Conservation (phyloP, 2,329 filamentous ascomycete species). For the Didymella pomorum region DNA sequence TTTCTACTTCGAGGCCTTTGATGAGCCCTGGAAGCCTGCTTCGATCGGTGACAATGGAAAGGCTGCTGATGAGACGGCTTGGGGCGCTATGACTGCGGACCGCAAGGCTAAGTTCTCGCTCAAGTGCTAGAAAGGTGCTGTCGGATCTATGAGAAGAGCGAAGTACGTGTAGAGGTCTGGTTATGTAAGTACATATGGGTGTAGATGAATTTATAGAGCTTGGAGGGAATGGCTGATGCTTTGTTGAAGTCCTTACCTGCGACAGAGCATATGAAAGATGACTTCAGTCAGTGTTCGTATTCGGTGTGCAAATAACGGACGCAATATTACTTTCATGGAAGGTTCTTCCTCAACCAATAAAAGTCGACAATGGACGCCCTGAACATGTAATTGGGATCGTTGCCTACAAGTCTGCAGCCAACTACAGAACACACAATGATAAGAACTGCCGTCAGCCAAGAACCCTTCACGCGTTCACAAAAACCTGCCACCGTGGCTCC, state of each 20-base stretch:
- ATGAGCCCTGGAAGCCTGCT: conserved; percentile 75
- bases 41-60: conserved; percentile 69
- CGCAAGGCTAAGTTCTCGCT: conserved; percentile 65
- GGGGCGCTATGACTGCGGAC: conserved; percentile 71
- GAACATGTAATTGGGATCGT: not conserved
- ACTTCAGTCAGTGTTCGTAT: not conserved
- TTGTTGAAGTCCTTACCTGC: too few relatives aligned
- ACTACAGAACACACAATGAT: not conserved
- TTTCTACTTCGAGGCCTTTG: conserved; percentile 78
- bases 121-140: conserved; percentile 51
- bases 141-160: not conserved
- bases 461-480: not conserved
- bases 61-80: conserved; percentile 69
- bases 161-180: not conserved
- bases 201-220: not conserved
- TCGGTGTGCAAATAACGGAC: not conserved
- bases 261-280: too few relatives aligned
- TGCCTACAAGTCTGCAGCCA: not conserved
- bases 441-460: not conserved
- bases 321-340: not conserved
- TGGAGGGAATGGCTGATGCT: too few relatives aligned
- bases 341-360: not conserved
- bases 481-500: not conserved
- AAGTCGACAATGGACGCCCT: not conserved
- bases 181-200: conserved; percentile 8